Base-by-base conservation (phyloP, 73 alveolate species). In the Symbiodinium natans region DNA sequence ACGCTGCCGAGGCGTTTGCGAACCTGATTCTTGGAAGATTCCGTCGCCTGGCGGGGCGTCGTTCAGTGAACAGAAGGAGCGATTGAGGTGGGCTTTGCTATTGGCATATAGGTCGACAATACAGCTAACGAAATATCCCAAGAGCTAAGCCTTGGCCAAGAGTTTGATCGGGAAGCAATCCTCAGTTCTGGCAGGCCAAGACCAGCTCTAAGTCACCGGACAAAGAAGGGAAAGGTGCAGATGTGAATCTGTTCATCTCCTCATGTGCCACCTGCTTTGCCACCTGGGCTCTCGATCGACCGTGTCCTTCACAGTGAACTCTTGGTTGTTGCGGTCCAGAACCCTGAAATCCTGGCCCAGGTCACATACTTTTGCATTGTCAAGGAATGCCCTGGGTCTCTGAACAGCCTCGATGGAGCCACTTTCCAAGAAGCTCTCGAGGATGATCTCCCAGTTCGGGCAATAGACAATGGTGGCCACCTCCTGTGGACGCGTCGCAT, bases 241-340 rank as follows among this genome's bases (percentile, higher is more conserved):
- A n/a, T n/a, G n/a, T n/a, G n/a, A n/a, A 52, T 52, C 71, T 13
- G 27, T 10, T 52, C 19, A 52, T 52, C 19, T 52, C 19, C 27
- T 13, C 19, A 52, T 52, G 71, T 52, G 71, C 19, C 71, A 52
- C 10, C 10, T 13, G 71, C 2, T 63, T 9, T 63, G 80, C 80
- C 36, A 13, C 19, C 80, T 63, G 36, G 80, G 9, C 80, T 63
- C 80, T 36, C 80, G 80, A 31, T 56, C 31, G 80, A 9, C 38
- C 36, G 40, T 3, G 34, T 23, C 29, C 36, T 23, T n/a, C 80
- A 63, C 36, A 29, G 27, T 17, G 27, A 63, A 63, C 40, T 63
- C 80, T 8, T 63, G 29, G 80, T 63, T 63, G 80, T n/a, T 63
- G 80, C 80, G 80, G 80, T 63, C 80, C 80, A 63, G 80, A 29